A percentile compares a stretch with the other conserved stretches of the same genome.
These are phyloP conservation scores for Thermothielavioides terrestris DNA, from an alignment of 495 filamentous ascomycete genomes.

Conservation along the genomic window DNA sequence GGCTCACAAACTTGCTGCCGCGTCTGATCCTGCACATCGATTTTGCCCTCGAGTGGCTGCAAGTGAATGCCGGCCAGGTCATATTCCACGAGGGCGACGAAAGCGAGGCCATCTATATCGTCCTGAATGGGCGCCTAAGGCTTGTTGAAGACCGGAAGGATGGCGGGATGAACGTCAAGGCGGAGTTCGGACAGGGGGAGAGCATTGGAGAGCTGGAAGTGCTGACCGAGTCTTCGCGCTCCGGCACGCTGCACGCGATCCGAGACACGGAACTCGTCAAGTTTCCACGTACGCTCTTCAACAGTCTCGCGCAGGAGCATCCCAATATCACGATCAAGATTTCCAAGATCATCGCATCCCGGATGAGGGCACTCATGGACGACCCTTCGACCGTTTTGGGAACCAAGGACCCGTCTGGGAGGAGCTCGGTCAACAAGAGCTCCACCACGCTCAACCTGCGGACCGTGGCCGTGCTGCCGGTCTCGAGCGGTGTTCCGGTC, in stretches of 20 bases:
- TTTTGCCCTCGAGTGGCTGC: slow-evolving; percentile 96
- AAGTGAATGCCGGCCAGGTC: slow-evolving; percentile 88
- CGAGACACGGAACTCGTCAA: slow-evolving; percentile 94
- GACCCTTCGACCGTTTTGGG: slow-evolving; percentile 46
- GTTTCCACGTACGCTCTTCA: slow-evolving; percentile 92
- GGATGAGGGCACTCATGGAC: slow-evolving; percentile 85
- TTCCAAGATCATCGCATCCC: slow-evolving; percentile 92
- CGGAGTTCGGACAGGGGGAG: slow-evolving; percentile 93
- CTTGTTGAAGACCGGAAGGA: slow-evolving; percentile 68
- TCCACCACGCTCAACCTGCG: slow-evolving; percentile 86
- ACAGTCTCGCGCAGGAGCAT: slow-evolving; percentile 92
- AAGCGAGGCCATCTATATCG: slow-evolving; percentile 97
- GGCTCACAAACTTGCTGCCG: slow-evolving; percentile 80
- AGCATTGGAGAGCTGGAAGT: slow-evolving; percentile 97
- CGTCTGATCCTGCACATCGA: slow-evolving; percentile 94
- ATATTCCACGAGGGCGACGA: slow-evolving; percentile 92
- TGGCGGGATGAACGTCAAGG: slow-evolving; percentile 78
- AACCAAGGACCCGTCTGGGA: slow-evolving; percentile 39
- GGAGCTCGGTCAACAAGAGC: slow-evolving; percentile 54
- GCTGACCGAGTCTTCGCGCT: slow-evolving; percentile 83
- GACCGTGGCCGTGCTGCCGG: slow-evolving; percentile 85
- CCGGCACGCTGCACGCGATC: slow-evolving; percentile 89
- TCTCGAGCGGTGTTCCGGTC: slow-evolving; percentile 85
- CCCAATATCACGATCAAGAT: slow-evolving; percentile 98
- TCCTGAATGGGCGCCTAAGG: slow-evolving; percentile 82